A percentile compares a stretch with the other conserved stretches of the same genome.
phyloP scores from a whole-genome alignment of 306 rosid genomes.

The Vigna reflexopilosa region DNA sequence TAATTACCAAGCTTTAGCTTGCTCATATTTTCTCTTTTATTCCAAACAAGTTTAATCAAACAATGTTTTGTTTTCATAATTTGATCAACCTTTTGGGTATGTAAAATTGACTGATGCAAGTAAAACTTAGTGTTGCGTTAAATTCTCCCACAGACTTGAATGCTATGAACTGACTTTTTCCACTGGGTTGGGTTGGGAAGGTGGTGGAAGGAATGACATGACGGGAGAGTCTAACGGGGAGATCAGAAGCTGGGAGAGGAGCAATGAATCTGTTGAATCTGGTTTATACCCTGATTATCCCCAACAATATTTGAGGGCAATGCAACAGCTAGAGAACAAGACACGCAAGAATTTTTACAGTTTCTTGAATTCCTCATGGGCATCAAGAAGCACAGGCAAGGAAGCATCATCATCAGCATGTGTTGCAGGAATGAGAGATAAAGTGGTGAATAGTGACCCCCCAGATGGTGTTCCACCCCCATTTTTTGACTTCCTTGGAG shows the following conservation, averaged over 20 bases:
- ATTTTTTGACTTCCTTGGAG: constrained; percentile 96
- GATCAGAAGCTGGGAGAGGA: constrained; percentile 51
- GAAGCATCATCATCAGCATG: constrained; percentile 51
- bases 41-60: not conserved
- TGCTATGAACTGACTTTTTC: not conserved
- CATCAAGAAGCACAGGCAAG: constrained; percentile 30
- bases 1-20: not conserved
- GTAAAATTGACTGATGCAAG: constrained; percentile 32
- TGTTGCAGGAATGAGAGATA: constrained; percentile 43
- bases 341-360: constrained; percentile 42
- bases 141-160: not conserved
- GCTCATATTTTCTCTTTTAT: not conserved
- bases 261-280: constrained; percentile 33
- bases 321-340: constrained; percentile 42
- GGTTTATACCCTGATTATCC: constrained; percentile 46
- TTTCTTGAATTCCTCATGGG: constrained; percentile 47
- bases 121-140: not conserved
- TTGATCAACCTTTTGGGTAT: not conserved
- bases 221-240: constrained; percentile 32
- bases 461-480: constrained; percentile 55
- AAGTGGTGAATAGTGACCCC: constrained; percentile 36
- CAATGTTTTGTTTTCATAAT: not conserved
- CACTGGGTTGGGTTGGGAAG: constrained; percentile 40
- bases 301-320: constrained; percentile 45
- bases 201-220: constrained; percentile 49